Evolutionary conservation across 2,329 filamentous ascomycete species (phyloP).

Genomic region (Hymenoscyphus occultus): DNA sequence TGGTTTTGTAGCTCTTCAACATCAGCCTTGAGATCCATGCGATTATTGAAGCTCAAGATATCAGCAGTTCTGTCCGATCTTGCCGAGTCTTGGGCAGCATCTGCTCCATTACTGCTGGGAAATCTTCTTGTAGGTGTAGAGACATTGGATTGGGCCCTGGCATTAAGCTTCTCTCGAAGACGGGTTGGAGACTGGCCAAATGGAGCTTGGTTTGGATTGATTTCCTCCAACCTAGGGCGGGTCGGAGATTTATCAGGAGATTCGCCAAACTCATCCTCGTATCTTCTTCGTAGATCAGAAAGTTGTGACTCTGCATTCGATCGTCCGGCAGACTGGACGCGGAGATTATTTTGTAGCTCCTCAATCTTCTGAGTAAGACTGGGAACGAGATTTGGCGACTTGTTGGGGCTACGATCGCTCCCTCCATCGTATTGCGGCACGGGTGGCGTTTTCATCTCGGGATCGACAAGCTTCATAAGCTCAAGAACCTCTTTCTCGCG

Average conservation of each 20-base stretch:
- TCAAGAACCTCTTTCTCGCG: conserved; percentile 78
- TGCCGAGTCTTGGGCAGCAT: conserved; percentile 63
- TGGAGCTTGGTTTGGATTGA: conserved; percentile 77
- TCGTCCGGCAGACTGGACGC: conserved; percentile 77
- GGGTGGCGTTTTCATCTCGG: conserved; percentile 47
- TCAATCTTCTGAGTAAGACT: conserved; percentile 85
- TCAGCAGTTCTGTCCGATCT: conserved; percentile 84
- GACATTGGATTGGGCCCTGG: conserved; percentile 65
- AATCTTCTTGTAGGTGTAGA: conserved; percentile 76
- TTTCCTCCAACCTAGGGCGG: conserved; percentile 79
- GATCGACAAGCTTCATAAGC: conserved; percentile 84
- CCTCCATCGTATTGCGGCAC: conserved; percentile 54
- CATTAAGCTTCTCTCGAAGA: conserved; percentile 52
- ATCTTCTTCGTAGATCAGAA: conserved; percentile 69
- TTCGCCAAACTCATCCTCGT: conserved; percentile 68
- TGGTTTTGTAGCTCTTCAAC: conserved; percentile 92
- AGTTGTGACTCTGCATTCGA: conserved; percentile 80
- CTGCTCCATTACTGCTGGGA: conserved; percentile 57
- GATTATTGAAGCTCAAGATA: conserved; percentile 77
- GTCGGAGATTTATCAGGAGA: conserved; percentile 59
- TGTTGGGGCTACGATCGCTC: conserved; percentile 57
- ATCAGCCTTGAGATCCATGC: conserved; percentile 87
- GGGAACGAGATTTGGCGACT: conserved; percentile 61
- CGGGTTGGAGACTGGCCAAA: conserved; percentile 72
- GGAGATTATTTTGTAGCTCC: conserved; percentile 81